Conservation (phyloP, 2,329 filamentous ascomycete genomes). For the Phyllosticta citrichinensis region DNA sequence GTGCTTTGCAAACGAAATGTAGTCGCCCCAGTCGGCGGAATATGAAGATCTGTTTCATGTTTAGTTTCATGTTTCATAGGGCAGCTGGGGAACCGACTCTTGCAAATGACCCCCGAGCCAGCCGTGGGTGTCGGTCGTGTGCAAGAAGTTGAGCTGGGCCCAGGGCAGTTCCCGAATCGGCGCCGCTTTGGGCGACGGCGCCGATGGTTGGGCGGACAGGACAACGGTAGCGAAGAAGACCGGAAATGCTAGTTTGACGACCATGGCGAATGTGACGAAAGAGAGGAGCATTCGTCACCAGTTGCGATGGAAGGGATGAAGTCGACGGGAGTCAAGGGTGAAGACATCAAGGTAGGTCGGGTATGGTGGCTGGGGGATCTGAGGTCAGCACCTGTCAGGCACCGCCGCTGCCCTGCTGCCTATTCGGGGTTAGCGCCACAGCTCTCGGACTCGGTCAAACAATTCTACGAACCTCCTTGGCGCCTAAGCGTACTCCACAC, state of each 20-base stretch:
- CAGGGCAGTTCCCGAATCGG: slow-evolving; percentile 77
- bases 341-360: background rate
- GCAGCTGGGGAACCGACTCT: slow-evolving; percentile 49
- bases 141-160: slow-evolving; percentile 91
- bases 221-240: slow-evolving; percentile 1
- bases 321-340: background rate
- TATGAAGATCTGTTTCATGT: slow-evolving; percentile 60
- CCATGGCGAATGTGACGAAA: background rate
- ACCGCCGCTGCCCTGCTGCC: background rate
- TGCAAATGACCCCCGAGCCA: slow-evolving; percentile 91
- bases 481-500: slow-evolving; percentile 5
- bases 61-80: background rate
- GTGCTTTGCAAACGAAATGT: slow-evolving; percentile 82
- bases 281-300: background rate
- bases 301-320: slow-evolving; percentile 1
- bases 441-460: background rate
- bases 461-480: background rate
- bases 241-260: background rate
- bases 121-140: slow-evolving; percentile 89
- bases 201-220: slow-evolving; percentile 61
- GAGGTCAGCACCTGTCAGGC: background rate
- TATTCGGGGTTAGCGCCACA: slow-evolving; percentile 1
- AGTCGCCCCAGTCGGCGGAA: slow-evolving; percentile 95
- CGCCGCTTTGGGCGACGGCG: slow-evolving; percentile 65
- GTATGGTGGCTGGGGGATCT: slow-evolving; percentile 1